Base-by-base conservation (phyloP, 345 rosid species). In the Citrus cavaleriei region DNA sequence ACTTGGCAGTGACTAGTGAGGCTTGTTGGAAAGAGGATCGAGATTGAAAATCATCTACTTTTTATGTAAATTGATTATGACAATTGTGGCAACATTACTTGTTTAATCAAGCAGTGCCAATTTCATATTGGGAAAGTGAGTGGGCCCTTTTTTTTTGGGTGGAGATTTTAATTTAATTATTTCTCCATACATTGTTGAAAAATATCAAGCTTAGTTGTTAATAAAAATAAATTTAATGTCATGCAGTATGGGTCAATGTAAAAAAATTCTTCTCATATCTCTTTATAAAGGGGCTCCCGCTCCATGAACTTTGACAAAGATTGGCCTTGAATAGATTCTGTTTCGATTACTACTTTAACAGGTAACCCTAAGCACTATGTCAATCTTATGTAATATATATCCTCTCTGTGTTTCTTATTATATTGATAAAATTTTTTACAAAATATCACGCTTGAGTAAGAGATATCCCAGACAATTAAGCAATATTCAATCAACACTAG, bases 301-400 rank as follows among this genome's bases (percentile, higher is more conserved):
- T 40, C 10, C 73, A 38, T 42, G 73, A 12, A 25, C 32, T 35
- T 7, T 37, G 68, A 24, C 5, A 60, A 37, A 22, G 77, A 74
- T 74, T 24, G 38, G 55, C 40, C 58, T 27, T 24, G 4, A 24
- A 30, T 1, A 60, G 77, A 60, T 73, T 35, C 66, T 34, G 10
- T 37, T 46, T 13, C 51, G 1, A 4, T 25, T 8, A 40, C 9
- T 38, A 60, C 4, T 74, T 74, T 27, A 3, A 34, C 25, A 59
- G 40, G 25, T 4, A 6, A 22, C 25, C 4, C 18, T 21, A 78
- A 22, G 70, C 63, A 28, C 24, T 32, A 70, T 60, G 81, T 78
- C 75, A 70, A 62, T 18, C 75, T 70, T 61, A 78, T 37, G 51
- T 46, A 75, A 75, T 70, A 69, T 19, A 19, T 65, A 65, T 34